Evolutionary conservation across 2,329 filamentous ascomycete species (phyloP).

Genomic region (Neopestalotiopsis sp.): DNA sequence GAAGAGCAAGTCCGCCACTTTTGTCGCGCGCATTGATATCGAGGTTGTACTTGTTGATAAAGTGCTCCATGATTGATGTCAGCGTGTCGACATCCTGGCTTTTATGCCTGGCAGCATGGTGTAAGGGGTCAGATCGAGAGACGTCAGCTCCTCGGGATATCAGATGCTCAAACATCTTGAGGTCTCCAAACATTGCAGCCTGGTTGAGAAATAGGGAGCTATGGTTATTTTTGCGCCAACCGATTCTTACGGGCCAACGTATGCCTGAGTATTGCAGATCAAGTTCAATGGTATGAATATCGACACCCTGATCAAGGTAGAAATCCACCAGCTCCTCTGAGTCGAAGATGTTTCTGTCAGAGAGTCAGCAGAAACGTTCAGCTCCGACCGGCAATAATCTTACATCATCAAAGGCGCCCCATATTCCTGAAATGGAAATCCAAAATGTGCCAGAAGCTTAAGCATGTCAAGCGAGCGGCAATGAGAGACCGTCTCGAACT

Average conservation of each 20-base stretch:
- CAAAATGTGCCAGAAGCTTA: neutral
- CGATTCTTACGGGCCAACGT: neutral
- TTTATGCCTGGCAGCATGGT: neutral
- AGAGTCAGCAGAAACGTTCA: neutral
- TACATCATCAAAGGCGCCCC: neutral
- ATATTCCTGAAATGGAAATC: neutral
- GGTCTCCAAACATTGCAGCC: neutral
- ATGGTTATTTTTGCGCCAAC: too few relatives aligned
- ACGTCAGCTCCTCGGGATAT: neutral
- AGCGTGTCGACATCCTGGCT: neutral
- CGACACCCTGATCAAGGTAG: neutral
- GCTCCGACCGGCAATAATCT: neutral
- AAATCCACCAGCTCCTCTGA: neutral
- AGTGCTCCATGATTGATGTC: neutral
- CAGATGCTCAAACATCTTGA: neutral
- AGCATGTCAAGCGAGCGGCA: neutral
- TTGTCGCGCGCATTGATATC: neutral
- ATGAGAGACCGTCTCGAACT: neutral
- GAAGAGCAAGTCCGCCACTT: neutral
- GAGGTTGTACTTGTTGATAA: neutral
- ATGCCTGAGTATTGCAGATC: neutral
- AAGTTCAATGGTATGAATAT: neutral
- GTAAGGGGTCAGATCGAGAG: neutral
- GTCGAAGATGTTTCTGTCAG: neutral
- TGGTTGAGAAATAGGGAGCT: neutral